These are phyloP conservation scores for Lachnellula suecica DNA, from an alignment of 2,329 filamentous ascomycete species.

Conservation along the genomic window DNA sequence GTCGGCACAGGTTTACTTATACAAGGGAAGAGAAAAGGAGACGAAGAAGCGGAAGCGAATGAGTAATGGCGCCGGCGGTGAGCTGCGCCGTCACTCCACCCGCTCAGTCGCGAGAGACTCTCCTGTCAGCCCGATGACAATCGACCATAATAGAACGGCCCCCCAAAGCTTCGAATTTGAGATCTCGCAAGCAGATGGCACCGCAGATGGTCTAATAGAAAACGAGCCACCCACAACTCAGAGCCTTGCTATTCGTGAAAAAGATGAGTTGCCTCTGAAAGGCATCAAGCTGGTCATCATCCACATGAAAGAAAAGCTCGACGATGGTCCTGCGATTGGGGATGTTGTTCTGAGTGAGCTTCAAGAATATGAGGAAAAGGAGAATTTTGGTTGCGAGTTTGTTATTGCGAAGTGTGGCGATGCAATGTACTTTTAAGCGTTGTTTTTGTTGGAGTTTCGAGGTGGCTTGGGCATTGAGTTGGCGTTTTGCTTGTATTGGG, in stretches of 20 bases:
- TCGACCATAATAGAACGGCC: too few relatives aligned
- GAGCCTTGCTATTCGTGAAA: neutral
- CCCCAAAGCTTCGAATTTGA: neutral
- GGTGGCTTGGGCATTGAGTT: neutral
- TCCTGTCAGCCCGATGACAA: slow-evolving; percentile 6
- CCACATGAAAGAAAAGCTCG: slow-evolving; percentile 85
- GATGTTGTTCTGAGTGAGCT: slow-evolving; percentile 73
- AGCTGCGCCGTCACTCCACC: slow-evolving; percentile 16
- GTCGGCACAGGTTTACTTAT: slow-evolving; percentile 43
- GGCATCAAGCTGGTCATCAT: slow-evolving; percentile 85
- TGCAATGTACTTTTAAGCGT: slow-evolving; percentile 37
- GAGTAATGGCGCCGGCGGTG: slow-evolving; percentile 37
- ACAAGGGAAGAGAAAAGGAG: slow-evolving; percentile 31
- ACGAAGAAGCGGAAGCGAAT: slow-evolving; percentile 66
- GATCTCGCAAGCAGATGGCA: neutral
- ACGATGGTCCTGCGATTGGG: slow-evolving; percentile 64
- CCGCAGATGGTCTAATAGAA: neutral
- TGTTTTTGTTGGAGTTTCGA: neutral
- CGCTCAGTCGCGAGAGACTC: slow-evolving; percentile 2
- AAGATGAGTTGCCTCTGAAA: slow-evolving; percentile 44
- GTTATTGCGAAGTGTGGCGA: slow-evolving; percentile 68
- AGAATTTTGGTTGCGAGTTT: slow-evolving; percentile 74
- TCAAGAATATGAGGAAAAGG: slow-evolving; percentile 54
- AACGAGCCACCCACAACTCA: neutral
- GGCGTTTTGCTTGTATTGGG: neutral